phyloP scores from a whole-genome alignment of 345 rosid species.

The Moricandia arvensis region DNA sequence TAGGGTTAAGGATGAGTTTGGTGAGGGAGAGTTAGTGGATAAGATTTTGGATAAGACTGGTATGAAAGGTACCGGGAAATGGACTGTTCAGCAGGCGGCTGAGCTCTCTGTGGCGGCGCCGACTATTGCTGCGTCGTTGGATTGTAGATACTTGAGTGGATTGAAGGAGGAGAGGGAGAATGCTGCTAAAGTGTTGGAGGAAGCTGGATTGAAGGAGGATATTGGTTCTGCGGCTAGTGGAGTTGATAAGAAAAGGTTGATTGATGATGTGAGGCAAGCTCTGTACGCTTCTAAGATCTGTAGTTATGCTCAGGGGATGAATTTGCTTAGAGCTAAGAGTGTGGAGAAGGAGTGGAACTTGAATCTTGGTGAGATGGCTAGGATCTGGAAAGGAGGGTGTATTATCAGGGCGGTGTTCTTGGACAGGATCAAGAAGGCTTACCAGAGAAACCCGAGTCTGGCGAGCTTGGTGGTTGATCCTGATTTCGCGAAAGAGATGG shows the following conservation, averaged over 20 bases:
- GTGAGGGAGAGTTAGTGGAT: conserved; percentile 76
- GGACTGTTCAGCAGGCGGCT: conserved; percentile 99
- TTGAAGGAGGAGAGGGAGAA: conserved; percentile 83
- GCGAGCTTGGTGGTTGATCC: background rate
- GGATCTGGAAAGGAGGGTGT: conserved; percentile 70
- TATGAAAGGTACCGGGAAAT: conserved; percentile 98
- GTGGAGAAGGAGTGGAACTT: conserved; percentile 72
- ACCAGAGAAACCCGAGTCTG: background rate
- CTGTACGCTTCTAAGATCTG: background rate
- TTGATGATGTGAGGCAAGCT: background rate
- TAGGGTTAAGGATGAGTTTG: conserved; percentile 68
- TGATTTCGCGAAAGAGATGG: background rate
- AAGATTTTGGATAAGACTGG: conserved; percentile 97
- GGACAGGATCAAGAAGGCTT: background rate
- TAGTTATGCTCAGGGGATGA: conserved; percentile 69
- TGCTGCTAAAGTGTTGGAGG: conserved; percentile 56
- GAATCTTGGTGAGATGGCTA: conserved; percentile 83
- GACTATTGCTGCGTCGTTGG: conserved; percentile 87
- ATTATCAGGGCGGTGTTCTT: background rate
- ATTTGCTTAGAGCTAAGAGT: conserved; percentile 73
- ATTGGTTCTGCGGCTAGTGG: background rate
- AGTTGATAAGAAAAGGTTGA: background rate
- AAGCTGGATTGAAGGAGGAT: conserved; percentile 40
- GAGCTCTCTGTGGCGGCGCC: conserved; percentile 96
- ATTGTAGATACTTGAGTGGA: conserved; percentile 89